phyloP scores from a whole-genome alignment of 306 rosid genomes.

The Quercus robur region DNA sequence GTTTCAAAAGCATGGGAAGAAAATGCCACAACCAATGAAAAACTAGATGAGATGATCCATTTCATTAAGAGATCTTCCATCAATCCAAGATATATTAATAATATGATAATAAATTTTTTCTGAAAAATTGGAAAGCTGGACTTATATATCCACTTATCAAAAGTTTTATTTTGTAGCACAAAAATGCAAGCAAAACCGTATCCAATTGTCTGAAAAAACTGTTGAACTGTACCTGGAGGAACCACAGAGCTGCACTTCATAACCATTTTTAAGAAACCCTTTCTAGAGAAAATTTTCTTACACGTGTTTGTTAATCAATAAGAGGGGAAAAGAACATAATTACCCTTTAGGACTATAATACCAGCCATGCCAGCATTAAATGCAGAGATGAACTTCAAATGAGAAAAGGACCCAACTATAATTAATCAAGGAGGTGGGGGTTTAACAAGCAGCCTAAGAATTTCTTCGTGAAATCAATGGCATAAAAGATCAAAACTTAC shows the following conservation, averaged over 20 bases:
- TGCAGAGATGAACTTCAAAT: conserved; percentile 11
- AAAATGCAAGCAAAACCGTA: not conserved
- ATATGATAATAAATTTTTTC: not conserved
- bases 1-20: conserved; percentile 5
- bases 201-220: not conserved
- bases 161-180: not conserved
- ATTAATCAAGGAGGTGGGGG: conserved; percentile 2
- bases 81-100: not conserved
- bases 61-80: not conserved
- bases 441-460: conserved; percentile 12
- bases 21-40: not conserved
- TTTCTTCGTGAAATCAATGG: conserved; percentile 6
- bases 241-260: not conserved
- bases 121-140: not conserved
- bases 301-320: not conserved
- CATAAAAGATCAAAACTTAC: conserved; percentile 23
- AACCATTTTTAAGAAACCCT: not conserved
- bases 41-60: not conserved
- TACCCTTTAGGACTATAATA: not conserved
- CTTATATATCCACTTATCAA: not conserved
- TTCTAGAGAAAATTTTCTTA: not conserved
- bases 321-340: not conserved
- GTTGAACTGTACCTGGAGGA: not conserved
- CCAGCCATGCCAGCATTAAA: not conserved
- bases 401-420: conserved; percentile 1